Percentiles rank a stretch among this genome's conserved stretches.
phyloP scores from a whole-genome alignment of 257 asterid species.

The Nicotiana knightiana region DNA sequence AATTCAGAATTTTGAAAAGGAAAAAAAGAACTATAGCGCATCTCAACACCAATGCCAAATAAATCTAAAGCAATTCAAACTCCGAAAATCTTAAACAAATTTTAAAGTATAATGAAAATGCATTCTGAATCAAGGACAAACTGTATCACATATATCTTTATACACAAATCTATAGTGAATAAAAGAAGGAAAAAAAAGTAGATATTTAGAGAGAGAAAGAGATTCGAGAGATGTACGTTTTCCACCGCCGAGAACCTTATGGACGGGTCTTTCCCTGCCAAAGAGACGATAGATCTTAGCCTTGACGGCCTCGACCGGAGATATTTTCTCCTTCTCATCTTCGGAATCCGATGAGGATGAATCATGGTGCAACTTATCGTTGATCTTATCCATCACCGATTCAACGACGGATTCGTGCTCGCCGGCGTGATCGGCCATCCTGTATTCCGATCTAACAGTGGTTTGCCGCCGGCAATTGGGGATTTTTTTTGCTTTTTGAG shows the following conservation, averaged over 20 bases:
- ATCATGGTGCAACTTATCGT: slow-evolving; percentile 58
- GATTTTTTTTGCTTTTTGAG: background rate
- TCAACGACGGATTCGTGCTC: slow-evolving; percentile 51
- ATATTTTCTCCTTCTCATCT: slow-evolving; percentile 38
- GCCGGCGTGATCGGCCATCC: slow-evolving; percentile 65
- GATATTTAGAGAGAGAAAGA: background rate
- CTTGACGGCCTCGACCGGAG: slow-evolving; percentile 39
- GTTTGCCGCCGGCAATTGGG: slow-evolving; percentile 25
- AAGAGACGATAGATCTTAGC: slow-evolving; percentile 83
- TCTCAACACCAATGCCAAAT: background rate
- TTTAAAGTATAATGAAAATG: background rate
- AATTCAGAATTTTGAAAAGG: background rate
- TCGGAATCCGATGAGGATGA: slow-evolving; percentile 84
- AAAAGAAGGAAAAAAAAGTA: background rate
- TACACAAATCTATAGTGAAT: background rate
- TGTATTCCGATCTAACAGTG: slow-evolving; percentile 27
- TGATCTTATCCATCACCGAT: slow-evolving; percentile 62
- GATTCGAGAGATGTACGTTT: slow-evolving; percentile 47
- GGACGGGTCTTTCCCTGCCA: slow-evolving; percentile 82
- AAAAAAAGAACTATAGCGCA: background rate
- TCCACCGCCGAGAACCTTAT: slow-evolving; percentile 85
- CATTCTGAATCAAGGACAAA: background rate
- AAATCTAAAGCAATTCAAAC: background rate
- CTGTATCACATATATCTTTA: no score
- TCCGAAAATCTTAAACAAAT: background rate